Evolutionary conservation across 2,329 filamentous ascomycete genomes (phyloP), one percentile per base, ranked within the genome.

Genomic region (Tolypocladium guangdongense): DNA sequence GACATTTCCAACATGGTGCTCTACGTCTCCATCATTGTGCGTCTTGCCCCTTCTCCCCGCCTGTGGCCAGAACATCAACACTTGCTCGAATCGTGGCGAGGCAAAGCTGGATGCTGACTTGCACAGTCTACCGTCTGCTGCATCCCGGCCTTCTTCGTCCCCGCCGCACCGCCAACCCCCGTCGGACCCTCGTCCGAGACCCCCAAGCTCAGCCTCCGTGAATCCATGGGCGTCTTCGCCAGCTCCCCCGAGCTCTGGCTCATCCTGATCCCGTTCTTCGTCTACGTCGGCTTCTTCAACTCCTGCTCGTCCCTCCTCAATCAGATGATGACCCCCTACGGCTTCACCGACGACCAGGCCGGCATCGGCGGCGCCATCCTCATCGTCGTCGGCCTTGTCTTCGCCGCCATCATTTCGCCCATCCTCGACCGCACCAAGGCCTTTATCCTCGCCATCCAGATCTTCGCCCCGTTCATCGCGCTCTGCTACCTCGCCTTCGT

Each of bases 261-360:
- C 57, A 71, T 96, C 59, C 74, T 91, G 56, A 63, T 91, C 55
- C 86, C 91, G n/a, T 97, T 92, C 71, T 73, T 81, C 58, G 71
- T 91, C 62, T 96, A 90, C 68, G 88, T 96, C 56, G 90, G 87
- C 62, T 86, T 93, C 73, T 99, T 99, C 83, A 97, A 97, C 77
- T 87, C 87, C 60, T 76, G 91, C 59, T 95, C 90, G 50, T 87
- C 87, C 2, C 81, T 97, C 1, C 78, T 97, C 11, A 95, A 92
- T 73, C 92, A 96, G 66, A 88, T 97, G 66, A 80, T 97, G 58
- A 75, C 81, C 39, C 93, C 93, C 0, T 92, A 96, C 71, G 87
- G 83, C 62, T 95, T 90, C 78, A 80, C 74, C 55, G 87, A 95
- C 66, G 86, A 86, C 58, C 79, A 96, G 53, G 88, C 92, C 24